Base-by-base conservation (phyloP, 106 monocot genomes). In the Dendrobium catenatum region DNA sequence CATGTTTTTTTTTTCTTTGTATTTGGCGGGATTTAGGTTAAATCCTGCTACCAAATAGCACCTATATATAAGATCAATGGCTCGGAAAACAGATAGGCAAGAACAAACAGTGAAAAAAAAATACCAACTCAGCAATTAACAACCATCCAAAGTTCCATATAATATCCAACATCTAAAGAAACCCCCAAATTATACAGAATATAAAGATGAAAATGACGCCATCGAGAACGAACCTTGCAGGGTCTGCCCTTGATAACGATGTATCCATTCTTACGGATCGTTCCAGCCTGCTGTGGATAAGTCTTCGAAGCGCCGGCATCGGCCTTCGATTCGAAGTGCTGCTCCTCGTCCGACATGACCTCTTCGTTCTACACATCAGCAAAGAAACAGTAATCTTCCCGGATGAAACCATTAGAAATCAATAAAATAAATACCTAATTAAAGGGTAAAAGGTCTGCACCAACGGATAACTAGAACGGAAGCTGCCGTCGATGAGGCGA, bases 301-400 rank as follows among this genome's bases (percentile, higher is more conserved):
- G 80, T 80, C 33, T 80, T 80, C 48, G 80, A 80, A 26, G 80
- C 80, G 42, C 80, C 80, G 26, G 80, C 80, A 51, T 80, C 80
- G 15, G 72, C 80, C 49, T 80, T 80, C 72, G 80, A 70, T 47
- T 80, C 80, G 80, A 80, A 80, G 19, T 80, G 80, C 33, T 80
- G 80, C 72, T 80, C 80, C 72, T 80, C 80, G 72, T 80, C 80
- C 80, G 80, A 80, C 80, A 80, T 80, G 54, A 55, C 55, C 72
- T 9, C 72, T 72, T 44, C 43, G 42, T 75, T 42, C 75, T 44
- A 75, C 44, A 75, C 10, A 75, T 20, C 75, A 75, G 0, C 44
- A n/a, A 42, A 44, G 44, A 42, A 75, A 51, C 10, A 51, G 1
- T 13, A 51, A 51, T 51, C 51, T 51, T 51, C 51, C 15, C 1